Conservation (phyloP, 192 early-diverging fungal genomes). For the Entomortierella chlamydospora region DNA sequence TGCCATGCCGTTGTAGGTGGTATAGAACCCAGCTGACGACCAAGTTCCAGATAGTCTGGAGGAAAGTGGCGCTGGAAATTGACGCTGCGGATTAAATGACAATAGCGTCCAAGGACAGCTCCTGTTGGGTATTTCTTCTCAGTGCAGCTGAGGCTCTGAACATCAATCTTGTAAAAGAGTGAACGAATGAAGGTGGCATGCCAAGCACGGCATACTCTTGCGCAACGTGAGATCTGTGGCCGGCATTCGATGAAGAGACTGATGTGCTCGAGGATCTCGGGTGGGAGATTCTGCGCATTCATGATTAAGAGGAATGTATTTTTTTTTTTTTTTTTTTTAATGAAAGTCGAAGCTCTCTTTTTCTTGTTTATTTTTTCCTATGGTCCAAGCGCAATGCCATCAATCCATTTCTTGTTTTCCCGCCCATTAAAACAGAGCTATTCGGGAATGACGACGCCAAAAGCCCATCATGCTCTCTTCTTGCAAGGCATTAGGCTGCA, state of each 20-base stretch:
- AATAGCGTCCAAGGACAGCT: background rate
- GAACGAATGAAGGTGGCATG: background rate
- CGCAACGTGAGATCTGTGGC: background rate
- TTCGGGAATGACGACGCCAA: too few species aligned
- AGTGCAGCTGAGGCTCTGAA: background rate
- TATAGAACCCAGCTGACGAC: background rate
- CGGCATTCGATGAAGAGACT: background rate
- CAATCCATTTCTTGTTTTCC: too few species aligned
- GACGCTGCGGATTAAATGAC: background rate
- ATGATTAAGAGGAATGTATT: background rate
- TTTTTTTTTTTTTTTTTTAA: too few species aligned
- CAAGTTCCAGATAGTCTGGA: background rate
- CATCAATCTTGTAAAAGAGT: background rate
- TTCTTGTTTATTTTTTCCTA: too few species aligned
- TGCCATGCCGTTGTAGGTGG: background rate
- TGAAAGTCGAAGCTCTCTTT: too few species aligned
- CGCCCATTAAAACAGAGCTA: too few species aligned
- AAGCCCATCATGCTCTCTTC: too few species aligned
- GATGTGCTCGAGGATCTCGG: constrained; percentile 2
- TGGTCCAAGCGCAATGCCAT: too few species aligned
- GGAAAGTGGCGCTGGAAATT: background rate
- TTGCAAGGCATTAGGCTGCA: too few species aligned
- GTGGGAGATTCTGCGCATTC: background rate
- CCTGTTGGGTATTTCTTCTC: background rate
- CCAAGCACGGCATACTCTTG: background rate